Evolutionary conservation across 768 basidiomycete species (phyloP), one percentile per base, ranked within the genome.

Genomic region (Neoboletus magnificus): DNA sequence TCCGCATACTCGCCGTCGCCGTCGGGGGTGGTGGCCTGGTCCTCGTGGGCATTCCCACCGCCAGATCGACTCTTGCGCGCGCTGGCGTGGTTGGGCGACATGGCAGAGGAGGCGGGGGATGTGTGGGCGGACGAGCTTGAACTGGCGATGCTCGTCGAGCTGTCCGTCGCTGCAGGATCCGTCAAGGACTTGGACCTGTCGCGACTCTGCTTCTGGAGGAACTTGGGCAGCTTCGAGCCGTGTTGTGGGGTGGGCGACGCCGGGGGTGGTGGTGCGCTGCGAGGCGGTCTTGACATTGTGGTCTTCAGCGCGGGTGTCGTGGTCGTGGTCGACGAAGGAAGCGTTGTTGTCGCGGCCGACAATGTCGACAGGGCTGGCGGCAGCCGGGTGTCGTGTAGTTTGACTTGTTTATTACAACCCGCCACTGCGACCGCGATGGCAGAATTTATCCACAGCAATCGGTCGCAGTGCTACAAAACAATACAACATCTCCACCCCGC

Each of bases 151-250:
- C 71, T 74, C 60, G 69, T 63, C 40, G 62, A 62, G 52, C 73
- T 72, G 51, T 68, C 68, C 36, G 69, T 73, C 59, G 65, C 67
- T 33, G 63, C 60, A 36, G 76, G 65, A 58, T 77, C 76, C 54
- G 70, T 65, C 67, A 78, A 70, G 23, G 84, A 82, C 72, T 77
- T 82, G 22, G 82, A 80, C 57, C 85, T 75, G 72, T 87, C 86
- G 43, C 85, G 78, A 32, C 70, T 66, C 63, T 81, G 78, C 57
- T 85, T 87, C 65, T 87, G 84, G 10, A 89, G 75, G 63, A 89
- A 86, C 66, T 80, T 86, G 65, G 85, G 77, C 5, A 89, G 72
- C 68, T 85, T 87, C 35, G 83, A 81, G 51, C 71, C 58, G 64
- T 76, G 76, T 27, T 73, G 65, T 41, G 72, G 67, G 37, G 71